These are phyloP conservation scores for Nicotiana otophora DNA, from an alignment of 257 asterid species.

Conservation along the genomic window DNA sequence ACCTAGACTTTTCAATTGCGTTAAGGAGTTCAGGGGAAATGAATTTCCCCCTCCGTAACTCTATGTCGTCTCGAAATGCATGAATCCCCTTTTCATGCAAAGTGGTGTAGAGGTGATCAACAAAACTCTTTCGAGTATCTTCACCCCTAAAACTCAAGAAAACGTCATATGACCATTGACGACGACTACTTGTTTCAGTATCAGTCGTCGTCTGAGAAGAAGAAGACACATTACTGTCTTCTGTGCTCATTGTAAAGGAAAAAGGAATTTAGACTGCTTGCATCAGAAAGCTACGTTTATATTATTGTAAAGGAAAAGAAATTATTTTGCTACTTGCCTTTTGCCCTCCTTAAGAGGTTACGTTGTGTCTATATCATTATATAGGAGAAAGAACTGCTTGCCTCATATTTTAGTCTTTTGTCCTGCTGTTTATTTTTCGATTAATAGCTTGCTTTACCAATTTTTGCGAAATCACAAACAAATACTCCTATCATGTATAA, in stretches of 20 bases:
- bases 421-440: too few relatives aligned
- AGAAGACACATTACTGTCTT: neutral
- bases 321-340: neutral
- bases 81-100: neutral
- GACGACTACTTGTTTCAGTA: neutral
- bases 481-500: too few relatives aligned
- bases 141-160: constrained; percentile 26
- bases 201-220: neutral
- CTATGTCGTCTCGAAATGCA: constrained; percentile 9
- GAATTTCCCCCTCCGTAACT: constrained; percentile 4
- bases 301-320: neutral
- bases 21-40: constrained; percentile 5
- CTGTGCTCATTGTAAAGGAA: neutral
- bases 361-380: too few relatives aligned
- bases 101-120: constrained; percentile 9
- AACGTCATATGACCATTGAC: constrained; percentile 2
- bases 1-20: neutral
- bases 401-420: too few relatives aligned
- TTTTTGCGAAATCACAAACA: too few relatives aligned
- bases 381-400: too few relatives aligned
- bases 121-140: constrained; percentile 15
- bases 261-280: neutral
- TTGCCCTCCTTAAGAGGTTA: neutral
- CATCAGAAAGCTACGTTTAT: neutral
- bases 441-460: too few relatives aligned